phyloP scores from a whole-genome alignment of 805 yeast species.

The Cyberlindnera meyerae region DNA sequence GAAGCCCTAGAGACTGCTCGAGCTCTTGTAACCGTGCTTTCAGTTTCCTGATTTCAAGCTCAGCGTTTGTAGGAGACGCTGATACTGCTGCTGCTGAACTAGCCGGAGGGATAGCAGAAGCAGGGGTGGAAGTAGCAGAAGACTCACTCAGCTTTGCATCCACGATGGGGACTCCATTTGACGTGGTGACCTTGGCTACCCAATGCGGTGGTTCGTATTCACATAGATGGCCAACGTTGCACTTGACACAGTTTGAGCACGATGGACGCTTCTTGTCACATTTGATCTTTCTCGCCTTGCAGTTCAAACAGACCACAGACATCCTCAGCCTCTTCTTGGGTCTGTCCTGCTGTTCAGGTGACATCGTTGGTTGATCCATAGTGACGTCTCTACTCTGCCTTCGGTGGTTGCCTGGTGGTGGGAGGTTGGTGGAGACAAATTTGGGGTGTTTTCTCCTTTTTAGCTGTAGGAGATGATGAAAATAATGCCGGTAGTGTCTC shows the following conservation, averaged over 20 bases:
- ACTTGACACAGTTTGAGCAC: conserved; percentile 30
- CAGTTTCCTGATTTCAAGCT: conserved; percentile 13
- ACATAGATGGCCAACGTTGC: conserved; percentile 26
- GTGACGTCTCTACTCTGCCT: no score
- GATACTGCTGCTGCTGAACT: neutral
- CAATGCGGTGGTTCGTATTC: conserved; percentile 26
- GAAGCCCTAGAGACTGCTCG: conserved; percentile 8
- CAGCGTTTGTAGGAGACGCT: no score
- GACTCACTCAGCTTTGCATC: conserved; percentile 4
- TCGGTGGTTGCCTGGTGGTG: no score
- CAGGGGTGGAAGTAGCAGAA: no score
- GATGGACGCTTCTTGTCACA: conserved; percentile 39
- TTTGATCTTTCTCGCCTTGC: conserved; percentile 35
- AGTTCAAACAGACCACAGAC: conserved; percentile 34
- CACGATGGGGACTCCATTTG: conserved; percentile 12
- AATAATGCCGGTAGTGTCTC: no score
- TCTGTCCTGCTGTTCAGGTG: conserved; percentile 1
- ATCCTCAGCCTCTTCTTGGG: conserved; percentile 32
- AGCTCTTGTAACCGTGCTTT: conserved; percentile 5
- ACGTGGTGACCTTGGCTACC: conserved; percentile 17
- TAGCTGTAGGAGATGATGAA: no score
- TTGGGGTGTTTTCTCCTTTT: no score
- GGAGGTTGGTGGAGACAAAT: no score
- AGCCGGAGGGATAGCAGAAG: no score
- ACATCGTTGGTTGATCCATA: neutral